These are phyloP conservation scores for Gelatoporia subvermispora DNA, from an alignment of 768 basidiomycete genomes.

Conservation along the genomic window DNA sequence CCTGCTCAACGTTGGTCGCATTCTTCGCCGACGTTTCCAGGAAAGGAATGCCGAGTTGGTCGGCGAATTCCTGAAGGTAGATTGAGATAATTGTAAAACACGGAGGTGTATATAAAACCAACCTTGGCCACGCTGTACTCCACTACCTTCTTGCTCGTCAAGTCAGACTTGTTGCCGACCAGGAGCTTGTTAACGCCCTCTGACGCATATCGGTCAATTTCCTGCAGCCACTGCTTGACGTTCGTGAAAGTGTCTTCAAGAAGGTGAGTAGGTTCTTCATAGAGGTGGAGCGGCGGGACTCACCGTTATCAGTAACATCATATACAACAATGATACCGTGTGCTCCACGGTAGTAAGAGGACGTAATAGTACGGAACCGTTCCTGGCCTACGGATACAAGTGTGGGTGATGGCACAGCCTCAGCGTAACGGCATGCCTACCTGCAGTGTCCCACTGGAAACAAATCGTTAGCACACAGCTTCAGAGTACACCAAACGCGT, in stretches of 20 bases:
- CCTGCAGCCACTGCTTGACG: slow-evolving; percentile 92
- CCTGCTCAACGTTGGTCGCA: slow-evolving; percentile 97
- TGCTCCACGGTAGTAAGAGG: slow-evolving; percentile 98
- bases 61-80: slow-evolving; percentile 76
- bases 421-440: slow-evolving; percentile 32
- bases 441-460: slow-evolving; percentile 94
- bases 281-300: slow-evolving; percentile 8
- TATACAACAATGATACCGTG: slow-evolving; percentile 99
- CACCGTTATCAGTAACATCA: slow-evolving; percentile 93
- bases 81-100: neutral
- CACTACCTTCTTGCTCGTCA: slow-evolving; percentile 94
- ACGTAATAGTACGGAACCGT: slow-evolving; percentile 97
- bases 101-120: neutral
- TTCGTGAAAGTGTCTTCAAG: slow-evolving; percentile 83
- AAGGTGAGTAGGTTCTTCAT: slow-evolving; percentile 7
- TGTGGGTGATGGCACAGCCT: slow-evolving; percentile 3
- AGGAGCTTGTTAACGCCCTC: slow-evolving; percentile 98
- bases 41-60: slow-evolving; percentile 91
- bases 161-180: slow-evolving; percentile 98
- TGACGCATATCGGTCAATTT: slow-evolving; percentile 93
- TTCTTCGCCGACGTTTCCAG: slow-evolving; percentile 99
- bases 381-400: slow-evolving; percentile 68
- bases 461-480: slow-evolving; percentile 1
- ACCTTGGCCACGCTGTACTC: slow-evolving; percentile 88
- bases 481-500: neutral